These are phyloP conservation scores for Sporobolomyces phaffii DNA, from an alignment of 768 basidiomycete genomes.

Conservation along the genomic window DNA sequence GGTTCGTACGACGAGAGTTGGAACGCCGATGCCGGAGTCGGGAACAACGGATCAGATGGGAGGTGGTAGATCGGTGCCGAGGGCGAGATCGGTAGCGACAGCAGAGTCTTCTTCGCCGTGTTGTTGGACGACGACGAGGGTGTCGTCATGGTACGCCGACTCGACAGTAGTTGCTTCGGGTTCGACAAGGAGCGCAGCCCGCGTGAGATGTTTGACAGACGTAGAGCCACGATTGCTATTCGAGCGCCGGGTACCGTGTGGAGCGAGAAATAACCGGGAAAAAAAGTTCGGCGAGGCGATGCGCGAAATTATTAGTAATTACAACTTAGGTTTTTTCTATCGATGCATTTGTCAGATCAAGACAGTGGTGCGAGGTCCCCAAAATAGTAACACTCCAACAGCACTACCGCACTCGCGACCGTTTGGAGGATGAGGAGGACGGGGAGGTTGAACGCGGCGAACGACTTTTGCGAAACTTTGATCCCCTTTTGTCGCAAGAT, in stretches of 20 bases:
- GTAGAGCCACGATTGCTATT: slow-evolving; percentile 1
- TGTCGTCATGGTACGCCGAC: not conserved
- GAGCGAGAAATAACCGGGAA: not conserved
- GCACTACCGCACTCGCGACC: slow-evolving; percentile 64
- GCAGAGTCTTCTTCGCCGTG: not conserved
- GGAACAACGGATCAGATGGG: slow-evolving; percentile 33
- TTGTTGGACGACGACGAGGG: not conserved
- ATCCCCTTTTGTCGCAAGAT: slow-evolving; percentile 72
- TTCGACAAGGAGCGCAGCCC: not conserved
- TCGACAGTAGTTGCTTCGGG: not conserved
- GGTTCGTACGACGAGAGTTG: slow-evolving; percentile 23
- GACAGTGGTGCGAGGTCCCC: not conserved
- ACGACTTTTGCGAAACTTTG: slow-evolving; percentile 56
- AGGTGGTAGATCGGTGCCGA: slow-evolving; percentile 33
- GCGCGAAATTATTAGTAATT: not conserved
- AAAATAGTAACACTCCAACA: slow-evolving; percentile 59
- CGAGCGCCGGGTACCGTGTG: too few relatives aligned
- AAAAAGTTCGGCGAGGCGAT: not conserved
- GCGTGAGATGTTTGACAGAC: not conserved
- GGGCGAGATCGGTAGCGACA: slow-evolving; percentile 31
- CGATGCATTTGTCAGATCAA: too few relatives aligned
- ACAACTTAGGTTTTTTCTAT: not conserved
- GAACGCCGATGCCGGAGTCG: slow-evolving; percentile 16
- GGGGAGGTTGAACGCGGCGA: slow-evolving; percentile 66
- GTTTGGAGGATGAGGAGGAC: slow-evolving; percentile 63